These are phyloP conservation scores for Terana coerulea DNA, from an alignment of 768 basidiomycete species.

Conservation along the genomic window DNA sequence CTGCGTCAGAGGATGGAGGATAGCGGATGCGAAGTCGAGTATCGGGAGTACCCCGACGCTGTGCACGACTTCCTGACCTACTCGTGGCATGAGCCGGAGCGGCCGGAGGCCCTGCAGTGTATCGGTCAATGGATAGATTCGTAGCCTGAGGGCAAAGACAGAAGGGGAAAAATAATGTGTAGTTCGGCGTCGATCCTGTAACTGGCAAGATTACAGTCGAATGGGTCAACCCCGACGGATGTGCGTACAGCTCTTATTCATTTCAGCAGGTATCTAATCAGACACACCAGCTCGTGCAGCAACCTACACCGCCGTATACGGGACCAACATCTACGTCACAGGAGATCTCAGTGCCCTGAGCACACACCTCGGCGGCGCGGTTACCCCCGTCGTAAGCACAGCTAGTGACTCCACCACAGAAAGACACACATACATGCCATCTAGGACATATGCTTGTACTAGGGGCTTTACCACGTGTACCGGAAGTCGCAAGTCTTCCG, in stretches of 20 bases:
- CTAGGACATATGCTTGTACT: no score
- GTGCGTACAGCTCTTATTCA: conserved; percentile 10
- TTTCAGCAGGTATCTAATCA: no score
- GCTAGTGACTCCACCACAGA: no score
- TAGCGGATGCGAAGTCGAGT: conserved; percentile 25
- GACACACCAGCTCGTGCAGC: no score
- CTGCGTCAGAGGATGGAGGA: conserved; percentile 26
- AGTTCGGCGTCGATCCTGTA: conserved; percentile 15
- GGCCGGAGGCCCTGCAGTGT: conserved; percentile 13
- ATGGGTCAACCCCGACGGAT: conserved; percentile 22
- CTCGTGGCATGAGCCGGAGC: conserved; percentile 24
- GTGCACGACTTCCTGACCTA: conserved; percentile 26
- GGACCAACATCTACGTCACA: conserved; percentile 14
- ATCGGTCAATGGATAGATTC: conserved; percentile 17
- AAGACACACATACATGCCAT: no score
- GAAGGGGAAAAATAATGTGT: no score
- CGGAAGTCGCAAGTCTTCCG: no score
- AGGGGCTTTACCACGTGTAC: no score
- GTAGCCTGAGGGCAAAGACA: no score
- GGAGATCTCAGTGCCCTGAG: conserved; percentile 12
- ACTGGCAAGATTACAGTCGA: conserved; percentile 12
- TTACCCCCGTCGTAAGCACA: conserved; percentile 12
- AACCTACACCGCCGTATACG: conserved; percentile 5
- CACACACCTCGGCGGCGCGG: conserved; percentile 8
- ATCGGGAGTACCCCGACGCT: conserved; percentile 27